Conservation (phyloP, 306 rosid genomes). For the Quercus glauca region DNA sequence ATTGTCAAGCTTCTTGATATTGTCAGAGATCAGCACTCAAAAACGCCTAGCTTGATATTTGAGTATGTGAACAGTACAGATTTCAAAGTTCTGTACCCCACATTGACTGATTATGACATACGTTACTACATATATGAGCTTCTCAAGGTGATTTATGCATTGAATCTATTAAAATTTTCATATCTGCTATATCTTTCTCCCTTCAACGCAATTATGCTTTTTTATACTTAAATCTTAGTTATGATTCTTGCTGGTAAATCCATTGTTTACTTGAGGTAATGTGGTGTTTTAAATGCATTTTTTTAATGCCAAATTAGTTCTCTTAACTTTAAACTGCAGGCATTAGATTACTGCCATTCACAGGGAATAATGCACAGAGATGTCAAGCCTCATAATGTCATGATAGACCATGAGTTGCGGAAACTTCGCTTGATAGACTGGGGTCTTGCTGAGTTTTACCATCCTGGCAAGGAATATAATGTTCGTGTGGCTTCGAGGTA, state of each 20-base stretch:
- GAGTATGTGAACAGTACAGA: slow-evolving; percentile 93
- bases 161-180: slow-evolving; percentile 16
- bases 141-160: slow-evolving; percentile 61
- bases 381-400: slow-evolving; percentile 90
- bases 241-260: background rate
- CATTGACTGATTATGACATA: slow-evolving; percentile 84
- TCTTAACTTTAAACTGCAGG: slow-evolving; percentile 43
- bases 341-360: slow-evolving; percentile 87
- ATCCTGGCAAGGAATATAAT: slow-evolving; percentile 86
- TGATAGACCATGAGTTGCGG: slow-evolving; percentile 87
- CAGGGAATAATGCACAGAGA: slow-evolving; percentile 95
- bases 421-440: slow-evolving; percentile 91
- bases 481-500: slow-evolving; percentile 94
- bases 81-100: slow-evolving; percentile 85
- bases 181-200: slow-evolving; percentile 1
- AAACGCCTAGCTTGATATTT: slow-evolving; percentile 86
- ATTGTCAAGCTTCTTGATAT: slow-evolving; percentile 83
- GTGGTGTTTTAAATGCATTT: slow-evolving; percentile 9
- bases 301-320: slow-evolving; percentile 18
- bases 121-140: slow-evolving; percentile 93
- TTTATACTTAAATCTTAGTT: background rate
- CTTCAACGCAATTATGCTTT: background rate
- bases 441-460: slow-evolving; percentile 94
- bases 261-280: background rate
- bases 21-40: slow-evolving; percentile 88